Percentiles rank a stretch among this genome's conserved stretches.
phyloP scores from a whole-genome alignment of 1,284 basidiomycete species.

The Pisolithus thermaeus region DNA sequence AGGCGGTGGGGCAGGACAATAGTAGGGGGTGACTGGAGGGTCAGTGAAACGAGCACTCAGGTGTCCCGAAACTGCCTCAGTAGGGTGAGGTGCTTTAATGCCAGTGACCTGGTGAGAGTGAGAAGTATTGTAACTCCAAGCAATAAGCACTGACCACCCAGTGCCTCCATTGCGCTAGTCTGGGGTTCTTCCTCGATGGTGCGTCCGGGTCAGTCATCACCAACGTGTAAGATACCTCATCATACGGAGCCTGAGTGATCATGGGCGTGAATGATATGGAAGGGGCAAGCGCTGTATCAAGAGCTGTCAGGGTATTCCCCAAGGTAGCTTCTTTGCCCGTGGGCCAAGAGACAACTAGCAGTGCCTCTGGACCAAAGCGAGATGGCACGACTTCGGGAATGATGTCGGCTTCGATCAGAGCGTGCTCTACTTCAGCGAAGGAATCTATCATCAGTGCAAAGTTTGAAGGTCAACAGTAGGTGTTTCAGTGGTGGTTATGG shows the following conservation, averaged over 20 bases:
- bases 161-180: conserved; percentile 55
- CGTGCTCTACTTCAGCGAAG: conserved; percentile 33
- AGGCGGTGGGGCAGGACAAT: conserved; percentile 50
- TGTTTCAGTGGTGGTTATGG: not conserved
- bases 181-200: conserved; percentile 49
- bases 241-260: conserved; percentile 30
- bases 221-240: conserved; percentile 50
- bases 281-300: conserved; percentile 49
- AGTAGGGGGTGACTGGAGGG: conserved; percentile 49
- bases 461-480: not conserved
- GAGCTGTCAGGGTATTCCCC: conserved; percentile 43
- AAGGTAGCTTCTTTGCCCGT: conserved; percentile 43
- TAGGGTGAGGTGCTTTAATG: conserved; percentile 39
- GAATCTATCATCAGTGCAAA: conserved; percentile 27
- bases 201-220: conserved; percentile 69
- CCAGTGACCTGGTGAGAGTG: conserved; percentile 44
- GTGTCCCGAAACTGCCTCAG: conserved; percentile 28
- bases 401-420: conserved; percentile 40
- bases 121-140: not conserved
- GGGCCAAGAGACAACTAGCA: conserved; percentile 50
- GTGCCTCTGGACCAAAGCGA: conserved; percentile 42
- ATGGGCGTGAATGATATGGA: conserved; percentile 44
- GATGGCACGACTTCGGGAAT: conserved; percentile 53
- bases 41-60: conserved; percentile 40
- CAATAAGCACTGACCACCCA: conserved; percentile 51